phyloP scores from a whole-genome alignment of 495 filamentous ascomycete genomes.

The Aspergillus ostianus region DNA sequence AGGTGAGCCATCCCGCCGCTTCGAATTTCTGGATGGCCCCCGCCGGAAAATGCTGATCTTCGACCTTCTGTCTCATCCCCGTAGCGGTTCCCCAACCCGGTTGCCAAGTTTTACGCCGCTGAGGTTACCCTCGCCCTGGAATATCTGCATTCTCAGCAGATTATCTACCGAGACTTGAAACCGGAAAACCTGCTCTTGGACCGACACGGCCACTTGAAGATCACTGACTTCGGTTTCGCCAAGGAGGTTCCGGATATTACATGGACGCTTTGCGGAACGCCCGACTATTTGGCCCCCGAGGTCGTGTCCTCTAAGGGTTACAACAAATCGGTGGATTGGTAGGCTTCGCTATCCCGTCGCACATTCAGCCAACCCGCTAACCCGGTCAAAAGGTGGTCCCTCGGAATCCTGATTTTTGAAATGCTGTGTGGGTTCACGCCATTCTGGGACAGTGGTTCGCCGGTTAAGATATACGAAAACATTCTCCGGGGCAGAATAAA shows the following conservation, averaged over 20 bases:
- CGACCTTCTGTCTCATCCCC: not conserved
- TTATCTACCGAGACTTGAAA: slow-evolving; percentile 97
- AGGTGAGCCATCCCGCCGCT: slow-evolving; percentile 60
- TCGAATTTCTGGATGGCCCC: not conserved
- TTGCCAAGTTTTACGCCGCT: slow-evolving; percentile 98
- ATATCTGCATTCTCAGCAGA: slow-evolving; percentile 91
- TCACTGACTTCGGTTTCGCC: slow-evolving; percentile 98
- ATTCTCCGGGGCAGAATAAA: slow-evolving; percentile 91
- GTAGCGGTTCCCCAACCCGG: slow-evolving; percentile 96
- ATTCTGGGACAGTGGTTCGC: slow-evolving; percentile 96
- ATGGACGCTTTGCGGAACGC: slow-evolving; percentile 97
- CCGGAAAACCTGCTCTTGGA: slow-evolving; percentile 95
- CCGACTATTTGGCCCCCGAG: slow-evolving; percentile 97
- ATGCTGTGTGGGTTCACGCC: slow-evolving; percentile 99
- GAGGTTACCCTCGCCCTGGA: slow-evolving; percentile 95
- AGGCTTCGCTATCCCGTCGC: slow-evolving; percentile 30
- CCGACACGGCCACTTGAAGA: slow-evolving; percentile 95
- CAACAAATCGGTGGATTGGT: slow-evolving; percentile 99
- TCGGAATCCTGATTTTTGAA: slow-evolving; percentile 97
- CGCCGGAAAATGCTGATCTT: slow-evolving; percentile 1
- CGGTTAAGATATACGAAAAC: slow-evolving; percentile 99
- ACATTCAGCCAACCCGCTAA: not conserved
- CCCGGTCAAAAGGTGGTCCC: slow-evolving; percentile 73
- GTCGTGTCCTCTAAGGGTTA: slow-evolving; percentile 97
- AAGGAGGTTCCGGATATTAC: slow-evolving; percentile 99